phyloP scores from a whole-genome alignment of 2,329 filamentous ascomycete species.

The Aplosporella prunicola region DNA sequence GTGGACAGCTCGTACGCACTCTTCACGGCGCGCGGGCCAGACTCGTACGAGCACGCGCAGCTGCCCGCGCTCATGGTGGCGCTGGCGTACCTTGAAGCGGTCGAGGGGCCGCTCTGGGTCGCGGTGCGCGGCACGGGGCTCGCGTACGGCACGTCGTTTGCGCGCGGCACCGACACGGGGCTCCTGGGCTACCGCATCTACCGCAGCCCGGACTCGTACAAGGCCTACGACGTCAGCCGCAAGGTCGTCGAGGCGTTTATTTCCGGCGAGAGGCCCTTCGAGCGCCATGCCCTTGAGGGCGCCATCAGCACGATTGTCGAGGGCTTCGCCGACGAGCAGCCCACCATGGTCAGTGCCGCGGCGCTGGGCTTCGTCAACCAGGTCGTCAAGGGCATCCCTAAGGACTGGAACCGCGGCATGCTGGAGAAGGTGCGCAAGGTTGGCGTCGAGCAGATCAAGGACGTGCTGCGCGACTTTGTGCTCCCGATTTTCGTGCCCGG shows the following conservation, averaged over 20 bases:
- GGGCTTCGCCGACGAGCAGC: slow-evolving; percentile 76
- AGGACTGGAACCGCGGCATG: slow-evolving; percentile 68
- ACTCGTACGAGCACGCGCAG: slow-evolving; percentile 64
- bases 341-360: slow-evolving; percentile 74
- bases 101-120: slow-evolving; percentile 91
- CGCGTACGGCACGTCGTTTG: slow-evolving; percentile 79
- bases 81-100: slow-evolving; percentile 80
- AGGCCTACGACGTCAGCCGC: slow-evolving; percentile 70
- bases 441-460: slow-evolving; percentile 64
- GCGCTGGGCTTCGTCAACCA: slow-evolving; percentile 73
- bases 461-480: slow-evolving; percentile 63
- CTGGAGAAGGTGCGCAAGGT: slow-evolving; percentile 70
- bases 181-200: slow-evolving; percentile 79
- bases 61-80: slow-evolving; percentile 82
- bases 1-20: slow-evolving; percentile 87
- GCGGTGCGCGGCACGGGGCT: slow-evolving; percentile 87
- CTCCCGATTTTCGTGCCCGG: slow-evolving; percentile 71
- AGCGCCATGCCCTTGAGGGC: slow-evolving; percentile 75
- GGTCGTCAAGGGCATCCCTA: slow-evolving; percentile 65
- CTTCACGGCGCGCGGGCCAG: slow-evolving; percentile 63
- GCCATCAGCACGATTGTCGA: slow-evolving; percentile 86
- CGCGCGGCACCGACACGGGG: slow-evolving; percentile 67
- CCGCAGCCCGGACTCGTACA: slow-evolving; percentile 79
- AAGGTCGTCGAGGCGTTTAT: slow-evolving; percentile 67
- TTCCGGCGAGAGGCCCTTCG: slow-evolving; percentile 60